These are phyloP conservation scores for Stipa capillata DNA, from an alignment of 176 grass and related monocot species.

Conservation along the genomic window DNA sequence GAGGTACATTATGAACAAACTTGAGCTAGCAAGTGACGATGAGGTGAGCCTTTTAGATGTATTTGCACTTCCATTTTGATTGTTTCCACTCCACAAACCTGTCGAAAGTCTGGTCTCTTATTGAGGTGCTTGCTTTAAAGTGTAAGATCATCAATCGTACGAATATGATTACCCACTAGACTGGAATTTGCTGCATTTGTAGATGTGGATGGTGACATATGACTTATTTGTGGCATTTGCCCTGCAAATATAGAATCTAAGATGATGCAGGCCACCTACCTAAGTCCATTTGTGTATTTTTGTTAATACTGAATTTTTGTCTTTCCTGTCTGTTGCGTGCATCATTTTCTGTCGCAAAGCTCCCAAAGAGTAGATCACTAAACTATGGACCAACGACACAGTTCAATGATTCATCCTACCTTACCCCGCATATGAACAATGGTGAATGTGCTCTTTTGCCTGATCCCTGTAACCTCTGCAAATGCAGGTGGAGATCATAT, in stretches of 20 bases:
- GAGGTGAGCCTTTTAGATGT: slow-evolving; percentile 45
- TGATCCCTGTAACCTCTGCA: neutral
- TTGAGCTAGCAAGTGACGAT: slow-evolving; percentile 60
- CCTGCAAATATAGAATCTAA: neutral
- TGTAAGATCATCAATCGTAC: neutral
- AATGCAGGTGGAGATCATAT: slow-evolving; percentile 64
- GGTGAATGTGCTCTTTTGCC: neutral
- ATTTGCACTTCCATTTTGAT: neutral
- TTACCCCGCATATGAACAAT: neutral
- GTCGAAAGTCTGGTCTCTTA: neutral
- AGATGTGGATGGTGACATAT: slow-evolving; percentile 1
- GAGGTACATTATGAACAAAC: slow-evolving; percentile 67
- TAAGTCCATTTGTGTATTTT: neutral
- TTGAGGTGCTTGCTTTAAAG: neutral
- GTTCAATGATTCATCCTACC: neutral
- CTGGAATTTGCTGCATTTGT: neutral
- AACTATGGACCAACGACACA: slow-evolving; percentile 4
- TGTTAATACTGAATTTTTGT: no score
- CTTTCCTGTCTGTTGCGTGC: no score
- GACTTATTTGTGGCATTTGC: neutral
- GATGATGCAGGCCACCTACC: neutral
- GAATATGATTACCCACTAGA: neutral
- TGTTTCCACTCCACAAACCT: neutral
- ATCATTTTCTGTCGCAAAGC: neutral
- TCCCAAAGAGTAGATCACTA: neutral